Evolutionary conservation across 108 stramenopile species (phyloP), one percentile per base, ranked within the genome.

Genomic region (Fragilaria radians): DNA sequence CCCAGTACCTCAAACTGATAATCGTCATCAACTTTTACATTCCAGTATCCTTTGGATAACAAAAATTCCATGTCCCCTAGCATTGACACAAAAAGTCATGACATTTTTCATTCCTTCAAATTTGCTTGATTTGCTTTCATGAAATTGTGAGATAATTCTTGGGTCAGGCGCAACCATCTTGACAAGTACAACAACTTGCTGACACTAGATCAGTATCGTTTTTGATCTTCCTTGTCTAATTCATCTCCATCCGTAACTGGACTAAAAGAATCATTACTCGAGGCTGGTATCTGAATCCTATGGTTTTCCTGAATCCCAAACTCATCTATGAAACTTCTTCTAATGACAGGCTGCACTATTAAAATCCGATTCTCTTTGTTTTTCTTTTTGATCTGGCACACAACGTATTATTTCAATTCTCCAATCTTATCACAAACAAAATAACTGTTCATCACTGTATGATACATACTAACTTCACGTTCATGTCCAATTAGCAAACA

Each of bases 301-400:
- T 19, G n/a, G 18, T 61, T 19, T 11, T 29, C 50, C 30, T 32
- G 27, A 31, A 61, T 23, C 2, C 62, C 59, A 32, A 70, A 70
- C 34, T 66, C 58, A 23, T 75, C 68, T 0, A 31, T 46, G 11
- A 71, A 58, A 18, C 63, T 72, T 29, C 76, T 70, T 1, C 75
- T 36, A n/a, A 72, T 23, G 1, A 80, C 78, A 31, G 74, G 70
- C 59, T 80, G 78, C 7, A 64, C 65, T 11, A 80, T 23, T 32
- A 56, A 57, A 21, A 76, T 14, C 5, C 18, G 5, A n/a, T 49
- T 26, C 17, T 21, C 32, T 0, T 30, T 32, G 11, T 48, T 23
- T 14, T 29, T 28, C 22, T n/a, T n/a, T n/a, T n/a, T n/a, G n/a
- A n/a, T n/a, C n/a, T n/a, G n/a, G n/a, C n/a, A n/a, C n/a, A n/a